Conservation (phyloP, 2,329 filamentous ascomycete genomes). For the Apiospora koreana region DNA sequence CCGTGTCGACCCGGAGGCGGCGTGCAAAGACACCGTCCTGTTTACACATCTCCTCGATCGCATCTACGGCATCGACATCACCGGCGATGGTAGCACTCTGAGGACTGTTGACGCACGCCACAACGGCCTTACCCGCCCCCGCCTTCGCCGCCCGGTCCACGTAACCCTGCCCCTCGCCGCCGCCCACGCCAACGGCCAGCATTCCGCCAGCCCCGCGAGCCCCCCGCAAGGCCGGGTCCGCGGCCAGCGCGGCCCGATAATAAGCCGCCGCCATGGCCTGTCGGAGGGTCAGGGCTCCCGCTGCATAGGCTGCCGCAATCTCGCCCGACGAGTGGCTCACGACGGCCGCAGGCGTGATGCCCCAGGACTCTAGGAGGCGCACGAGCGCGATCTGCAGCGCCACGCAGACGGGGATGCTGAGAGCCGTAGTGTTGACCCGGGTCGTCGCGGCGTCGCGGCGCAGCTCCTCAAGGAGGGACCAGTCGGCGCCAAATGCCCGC, state of each 20-base stretch:
- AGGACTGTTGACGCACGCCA: slow-evolving; percentile 7
- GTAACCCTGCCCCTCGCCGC: background rate
- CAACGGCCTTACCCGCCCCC: background rate
- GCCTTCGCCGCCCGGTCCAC: background rate
- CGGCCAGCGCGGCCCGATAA: too few relatives aligned
- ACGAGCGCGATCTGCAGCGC: slow-evolving; percentile 19
- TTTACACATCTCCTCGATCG: background rate
- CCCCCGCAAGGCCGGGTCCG: too few relatives aligned
- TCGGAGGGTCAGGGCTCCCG: slow-evolving; percentile 29
- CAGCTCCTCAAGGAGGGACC: slow-evolving; percentile 25
- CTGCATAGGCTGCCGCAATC: slow-evolving; percentile 12
- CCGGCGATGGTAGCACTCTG: background rate
- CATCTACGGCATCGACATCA: slow-evolving; percentile 18
- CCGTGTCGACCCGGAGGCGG: too few relatives aligned
- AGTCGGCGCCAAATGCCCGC: slow-evolving; percentile 21
- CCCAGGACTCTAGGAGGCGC: slow-evolving; percentile 12
- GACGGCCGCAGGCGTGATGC: slow-evolving; percentile 13
- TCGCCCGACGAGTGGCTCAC: slow-evolving; percentile 21
- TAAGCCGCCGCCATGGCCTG: slow-evolving; percentile 19
- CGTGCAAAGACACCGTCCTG: background rate
- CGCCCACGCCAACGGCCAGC: slow-evolving; percentile 24
- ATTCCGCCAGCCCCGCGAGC: too few relatives aligned
- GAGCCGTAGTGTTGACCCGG: slow-evolving; percentile 16
- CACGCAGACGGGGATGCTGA: slow-evolving; percentile 13
- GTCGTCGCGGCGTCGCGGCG: too few relatives aligned